A percentile compares a stretch with the other conserved stretches of the same genome.
Evolutionary conservation across 805 yeast species (phyloP).

Genomic region (Saccharomycopsis olivae): DNA sequence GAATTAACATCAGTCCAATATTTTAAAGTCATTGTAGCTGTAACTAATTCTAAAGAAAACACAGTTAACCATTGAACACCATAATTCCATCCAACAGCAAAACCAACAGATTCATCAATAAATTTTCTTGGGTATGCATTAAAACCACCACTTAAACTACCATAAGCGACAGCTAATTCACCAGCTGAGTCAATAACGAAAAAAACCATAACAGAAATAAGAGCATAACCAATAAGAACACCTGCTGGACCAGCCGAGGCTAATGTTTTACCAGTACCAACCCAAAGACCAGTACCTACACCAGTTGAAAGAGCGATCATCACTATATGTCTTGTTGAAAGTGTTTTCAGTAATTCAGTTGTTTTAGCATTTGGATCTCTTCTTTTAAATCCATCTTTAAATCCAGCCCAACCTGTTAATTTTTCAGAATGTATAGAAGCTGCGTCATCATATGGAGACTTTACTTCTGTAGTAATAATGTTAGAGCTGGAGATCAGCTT

Average conservation of each 20-base stretch:
- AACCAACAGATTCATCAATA: slow-evolving; percentile 48
- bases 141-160: slow-evolving; percentile 30
- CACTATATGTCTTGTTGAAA: slow-evolving; percentile 40
- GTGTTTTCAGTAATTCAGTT: slow-evolving; percentile 23
- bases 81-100: slow-evolving; percentile 53
- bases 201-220: slow-evolving; percentile 48
- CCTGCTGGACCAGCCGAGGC: slow-evolving; percentile 37
- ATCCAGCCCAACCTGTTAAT: slow-evolving; percentile 8
- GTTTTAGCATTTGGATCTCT: not conserved
- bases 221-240: slow-evolving; percentile 42
- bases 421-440: not conserved
- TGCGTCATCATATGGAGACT: not conserved
- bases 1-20: slow-evolving; percentile 40
- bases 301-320: slow-evolving; percentile 81
- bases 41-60: slow-evolving; percentile 44
- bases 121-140: slow-evolving; percentile 27
- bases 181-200: slow-evolving; percentile 53
- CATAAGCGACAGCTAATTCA: slow-evolving; percentile 38
- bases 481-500: slow-evolving; percentile 1
- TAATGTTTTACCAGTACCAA: slow-evolving; percentile 43
- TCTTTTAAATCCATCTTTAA: slow-evolving; percentile 12
- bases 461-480: not conserved
- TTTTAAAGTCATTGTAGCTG: slow-evolving; percentile 42
- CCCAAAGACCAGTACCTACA: slow-evolving; percentile 65
- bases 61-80: slow-evolving; percentile 45